Evolutionary conservation across 305 asterid genomes (phyloP), one percentile per base, ranked within the genome.

Genomic region (Rubia peregrina): DNA sequence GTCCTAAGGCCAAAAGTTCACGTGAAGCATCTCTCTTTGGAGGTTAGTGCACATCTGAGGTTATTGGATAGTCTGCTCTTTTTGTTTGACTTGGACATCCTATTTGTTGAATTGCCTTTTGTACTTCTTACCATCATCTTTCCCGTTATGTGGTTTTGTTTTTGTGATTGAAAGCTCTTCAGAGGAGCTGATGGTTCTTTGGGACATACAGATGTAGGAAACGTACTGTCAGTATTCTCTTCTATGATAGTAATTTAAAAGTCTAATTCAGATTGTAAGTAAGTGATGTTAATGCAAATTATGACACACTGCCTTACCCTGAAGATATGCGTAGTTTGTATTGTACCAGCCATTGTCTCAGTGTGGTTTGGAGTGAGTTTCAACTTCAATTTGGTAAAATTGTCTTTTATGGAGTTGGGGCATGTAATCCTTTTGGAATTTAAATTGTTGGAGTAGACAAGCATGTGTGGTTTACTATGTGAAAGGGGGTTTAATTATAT

Each of bases 21-120:
- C 88, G 97, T 0, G 99, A 90, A 85, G 87, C 68, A 71, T 90
- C 99, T 78, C 95, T 91, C 60, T 89, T 94, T 76, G 99, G 97
- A 90, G 99, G 99, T 91, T 79, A 83, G 96, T 83, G 67, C 80
- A 69, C 65, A 57, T 75, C n/a, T 68, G 40, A 55, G 13, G 65
- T 69, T 53, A 48, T 14, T 69, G 49, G 36, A 41, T 10, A 19
- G 26, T 43, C 26, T 56, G 12, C 11, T 13, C 55, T 70, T 48
- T 59, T 33, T 33, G 30, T 3, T 22, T 70, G 21, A 59, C 43
- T 57, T 57, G 36, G 43, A 57, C 17, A 57, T 70, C 16, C 30
- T 21, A 7, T 14, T 43, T 57, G 57, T 22, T 44, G 21, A 69
- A 11, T 6, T 69, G 38, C 17, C 9, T 7, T 55, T 68, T 33